Base-by-base conservation (phyloP, 495 filamentous ascomycete species). In the Sabuloglossum arenarium region DNA sequence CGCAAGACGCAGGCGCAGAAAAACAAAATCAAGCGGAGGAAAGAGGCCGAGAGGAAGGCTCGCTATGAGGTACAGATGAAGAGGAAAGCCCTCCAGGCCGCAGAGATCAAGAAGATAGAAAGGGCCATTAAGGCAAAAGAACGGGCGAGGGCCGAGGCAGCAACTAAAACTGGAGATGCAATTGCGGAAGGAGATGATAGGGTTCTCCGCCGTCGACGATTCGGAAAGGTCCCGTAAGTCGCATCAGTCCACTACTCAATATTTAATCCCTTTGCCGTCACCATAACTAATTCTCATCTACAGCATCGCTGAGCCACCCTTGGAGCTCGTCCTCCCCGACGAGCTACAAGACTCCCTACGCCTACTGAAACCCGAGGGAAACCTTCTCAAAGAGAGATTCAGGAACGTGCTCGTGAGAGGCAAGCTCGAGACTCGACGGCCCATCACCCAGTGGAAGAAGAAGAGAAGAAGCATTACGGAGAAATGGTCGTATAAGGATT, bases 401-500 rank as follows among this genome's bases (percentile, higher is more conserved):
- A 76, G 93, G 54, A 95, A 78, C 66, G 73, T 96, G 66, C 71
- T 95, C 43, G 77, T 97, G 28, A 74, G 86, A 58, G 93, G 91
- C 51, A 94, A 91, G 69, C 68, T 97, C 53, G 91, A 98, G 71
- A 74, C 77, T 23, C 73, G 91, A 62, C 83, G 79, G 66, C 79
- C 80, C 10, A 75, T 91, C 55, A 73, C 79, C 39, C 86, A 88
- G 70, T 73, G 72, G 58, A 90, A 84, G 74, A 85, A 89, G 70
- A 73, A 77, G 58, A 85, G 79, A 75, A 80, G 70, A 62, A 82
- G 80, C 66, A 64, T 80, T 25, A 95, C 87, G 16, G 93, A 95
- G 77, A 97, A 95, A 70, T 98, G 91, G 91, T 75, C 81, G 54
- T 85, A 90, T 66, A 97, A 97, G 72, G 91, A 98, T 67, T 97